Evolutionary conservation across 2,329 filamentous ascomycete species (phyloP).

Genomic region (Xylariales sp.): DNA sequence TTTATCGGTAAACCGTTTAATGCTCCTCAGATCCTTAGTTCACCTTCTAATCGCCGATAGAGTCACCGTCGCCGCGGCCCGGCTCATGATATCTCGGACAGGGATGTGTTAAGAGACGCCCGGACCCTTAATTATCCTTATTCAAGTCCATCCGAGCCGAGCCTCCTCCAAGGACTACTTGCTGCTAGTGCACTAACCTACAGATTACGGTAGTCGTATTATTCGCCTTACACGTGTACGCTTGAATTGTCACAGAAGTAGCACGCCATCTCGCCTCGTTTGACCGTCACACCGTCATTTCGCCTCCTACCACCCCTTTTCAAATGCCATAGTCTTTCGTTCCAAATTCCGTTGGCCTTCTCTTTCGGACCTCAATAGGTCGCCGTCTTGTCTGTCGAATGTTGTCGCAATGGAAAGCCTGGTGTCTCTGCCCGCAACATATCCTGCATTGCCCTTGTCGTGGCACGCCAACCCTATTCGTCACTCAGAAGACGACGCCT

Average conservation of each 20-base stretch:
- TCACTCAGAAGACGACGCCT: constrained; percentile 26
- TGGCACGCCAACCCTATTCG: constrained; percentile 20
- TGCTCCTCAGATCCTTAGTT: background rate
- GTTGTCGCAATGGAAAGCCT: constrained; percentile 43
- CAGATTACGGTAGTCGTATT: background rate
- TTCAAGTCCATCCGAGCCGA: constrained; percentile 6
- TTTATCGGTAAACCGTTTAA: background rate
- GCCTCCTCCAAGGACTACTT: constrained; percentile 1
- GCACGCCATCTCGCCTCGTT: constrained; percentile 47
- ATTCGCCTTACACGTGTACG: constrained; percentile 19
- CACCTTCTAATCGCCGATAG: background rate
- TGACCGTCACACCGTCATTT: constrained; percentile 41
- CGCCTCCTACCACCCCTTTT: constrained; percentile 31
- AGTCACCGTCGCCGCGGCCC: constrained; percentile 9
- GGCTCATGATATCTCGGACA: constrained; percentile 19
- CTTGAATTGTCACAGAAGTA: constrained; percentile 36
- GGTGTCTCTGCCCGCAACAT: constrained; percentile 35
- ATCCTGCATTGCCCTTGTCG: constrained; percentile 27
- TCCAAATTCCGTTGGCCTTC: constrained; percentile 13
- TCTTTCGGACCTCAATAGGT: constrained; percentile 1
- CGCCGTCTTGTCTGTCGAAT: constrained; percentile 34
- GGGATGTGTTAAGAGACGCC: constrained; percentile 25
- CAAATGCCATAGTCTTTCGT: constrained; percentile 42
- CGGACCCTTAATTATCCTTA: constrained; percentile 6
- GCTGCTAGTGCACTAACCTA: background rate